Evolutionary conservation across 768 basidiomycete species (phyloP).

Genomic region (Mycena alexandri): DNA sequence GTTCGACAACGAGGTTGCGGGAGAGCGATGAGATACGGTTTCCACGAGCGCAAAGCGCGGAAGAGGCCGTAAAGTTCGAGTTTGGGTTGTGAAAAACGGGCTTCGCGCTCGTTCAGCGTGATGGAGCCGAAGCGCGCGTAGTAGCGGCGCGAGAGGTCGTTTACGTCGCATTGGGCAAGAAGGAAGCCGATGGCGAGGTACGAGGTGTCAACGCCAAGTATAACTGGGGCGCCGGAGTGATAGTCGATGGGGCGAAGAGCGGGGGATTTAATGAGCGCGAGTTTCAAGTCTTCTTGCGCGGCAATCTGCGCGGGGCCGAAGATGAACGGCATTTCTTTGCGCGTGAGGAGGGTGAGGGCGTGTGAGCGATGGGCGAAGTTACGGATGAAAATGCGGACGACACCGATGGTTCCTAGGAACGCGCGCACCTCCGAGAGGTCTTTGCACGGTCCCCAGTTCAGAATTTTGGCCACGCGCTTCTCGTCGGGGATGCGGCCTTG

Average conservation of each 20-base stretch:
- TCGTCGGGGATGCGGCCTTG: constrained; percentile 5
- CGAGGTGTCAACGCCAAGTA: constrained; percentile 54
- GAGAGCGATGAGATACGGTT: constrained; percentile 37
- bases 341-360: neutral
- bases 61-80: constrained; percentile 54
- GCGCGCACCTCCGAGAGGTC: constrained; percentile 6
- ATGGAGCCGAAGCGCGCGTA: constrained; percentile 54
- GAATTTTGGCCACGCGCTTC: neutral
- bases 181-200: constrained; percentile 52
- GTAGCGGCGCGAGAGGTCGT: constrained; percentile 35
- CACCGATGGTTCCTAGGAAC: neutral
- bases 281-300: constrained; percentile 5
- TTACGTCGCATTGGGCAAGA: constrained; percentile 48
- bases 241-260: constrained; percentile 45
- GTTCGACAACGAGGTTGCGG: constrained; percentile 49
- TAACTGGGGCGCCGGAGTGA: constrained; percentile 37
- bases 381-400: constrained; percentile 4
- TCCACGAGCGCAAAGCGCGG: constrained; percentile 35
- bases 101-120: constrained; percentile 49
- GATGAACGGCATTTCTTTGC: constrained; percentile 1
- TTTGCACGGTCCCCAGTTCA: constrained; percentile 8
- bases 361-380: constrained; percentile 1
- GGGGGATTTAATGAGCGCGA: constrained; percentile 21
- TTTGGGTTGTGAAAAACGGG: constrained; percentile 54
- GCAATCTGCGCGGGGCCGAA: constrained; percentile 6